Evolutionary conservation across 495 filamentous ascomycete species (phyloP).

Genomic region (Letharia lupina): DNA sequence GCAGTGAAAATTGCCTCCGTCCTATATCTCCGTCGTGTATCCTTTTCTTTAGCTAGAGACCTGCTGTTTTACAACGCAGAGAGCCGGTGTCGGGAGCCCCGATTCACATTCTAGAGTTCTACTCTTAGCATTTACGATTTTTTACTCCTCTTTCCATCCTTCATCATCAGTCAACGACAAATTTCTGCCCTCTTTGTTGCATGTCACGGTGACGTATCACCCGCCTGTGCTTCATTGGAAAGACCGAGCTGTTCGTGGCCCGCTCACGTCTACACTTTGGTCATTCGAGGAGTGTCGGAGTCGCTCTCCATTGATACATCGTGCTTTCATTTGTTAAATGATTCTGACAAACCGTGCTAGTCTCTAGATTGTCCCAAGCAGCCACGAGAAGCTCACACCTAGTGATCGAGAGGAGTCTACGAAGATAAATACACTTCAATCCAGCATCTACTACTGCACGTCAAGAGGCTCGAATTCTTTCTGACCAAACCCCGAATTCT

Average conservation of each 20-base stretch:
- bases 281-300: neutral
- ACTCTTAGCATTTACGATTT: neutral
- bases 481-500: too few relatives aligned
- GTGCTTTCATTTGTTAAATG: neutral
- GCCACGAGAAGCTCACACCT: too few relatives aligned
- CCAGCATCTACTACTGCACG: too few relatives aligned
- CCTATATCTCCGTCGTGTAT: neutral
- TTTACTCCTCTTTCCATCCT: neutral
- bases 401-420: too few relatives aligned
- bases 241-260: neutral
- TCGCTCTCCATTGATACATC: neutral
- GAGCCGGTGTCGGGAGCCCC: neutral
- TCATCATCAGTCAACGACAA: neutral
- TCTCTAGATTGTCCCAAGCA: too few relatives aligned
- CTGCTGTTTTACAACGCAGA: neutral
- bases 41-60: neutral
- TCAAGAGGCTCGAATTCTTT: too few relatives aligned
- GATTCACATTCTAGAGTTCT: neutral
- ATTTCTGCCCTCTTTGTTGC: neutral
- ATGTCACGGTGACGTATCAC: neutral
- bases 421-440: too few relatives aligned
- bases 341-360: neutral
- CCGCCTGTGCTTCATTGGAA: neutral
- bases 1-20: neutral
- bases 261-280: neutral